Conservation (phyloP, 805 yeast genomes). For the Kazachstania kunashirensis region DNA sequence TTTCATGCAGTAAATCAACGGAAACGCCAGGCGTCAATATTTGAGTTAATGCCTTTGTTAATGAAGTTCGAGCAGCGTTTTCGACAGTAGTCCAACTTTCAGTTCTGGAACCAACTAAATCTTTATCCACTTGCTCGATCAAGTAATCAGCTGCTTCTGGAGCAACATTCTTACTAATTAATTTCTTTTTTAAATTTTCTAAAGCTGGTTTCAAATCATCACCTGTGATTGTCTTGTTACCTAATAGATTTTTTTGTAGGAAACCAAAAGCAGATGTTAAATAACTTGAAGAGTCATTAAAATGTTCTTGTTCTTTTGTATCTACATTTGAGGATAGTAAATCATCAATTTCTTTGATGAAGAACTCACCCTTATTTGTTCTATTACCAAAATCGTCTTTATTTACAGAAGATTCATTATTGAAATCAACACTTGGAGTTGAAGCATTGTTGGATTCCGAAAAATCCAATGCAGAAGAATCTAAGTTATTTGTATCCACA, state of each 20-base stretch:
- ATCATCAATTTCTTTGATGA: constrained; percentile 52
- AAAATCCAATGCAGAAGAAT: constrained; percentile 42
- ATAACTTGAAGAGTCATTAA: constrained; percentile 28
- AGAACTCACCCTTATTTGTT: constrained; percentile 46
- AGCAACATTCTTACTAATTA: constrained; percentile 81
- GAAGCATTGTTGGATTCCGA: constrained; percentile 30
- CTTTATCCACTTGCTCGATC: constrained; percentile 58
- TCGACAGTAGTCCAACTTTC: constrained; percentile 66
- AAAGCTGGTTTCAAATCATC: constrained; percentile 59
- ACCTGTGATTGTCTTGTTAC: constrained; percentile 57
- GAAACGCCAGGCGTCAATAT: constrained; percentile 88
- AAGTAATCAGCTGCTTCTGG: constrained; percentile 75
- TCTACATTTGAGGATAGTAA: constrained; percentile 10
- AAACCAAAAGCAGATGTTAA: constrained; percentile 41
- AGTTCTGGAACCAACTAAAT: constrained; percentile 63
- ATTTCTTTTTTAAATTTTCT: constrained; percentile 58
- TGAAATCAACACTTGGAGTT: constrained; percentile 6
- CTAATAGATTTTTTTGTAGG: constrained; percentile 45
- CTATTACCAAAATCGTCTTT: constrained; percentile 33
- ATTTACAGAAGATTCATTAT: constrained; percentile 19
- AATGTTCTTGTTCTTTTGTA: constrained; percentile 30
- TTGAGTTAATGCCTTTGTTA: constrained; percentile 53
- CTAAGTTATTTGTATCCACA: constrained; percentile 35
- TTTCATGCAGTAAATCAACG: constrained; percentile 74
- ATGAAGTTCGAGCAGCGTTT: constrained; percentile 57